These are phyloP conservation scores for Achlya hypogyna DNA, from an alignment of 352 stramenopile species.

Conservation along the genomic window DNA sequence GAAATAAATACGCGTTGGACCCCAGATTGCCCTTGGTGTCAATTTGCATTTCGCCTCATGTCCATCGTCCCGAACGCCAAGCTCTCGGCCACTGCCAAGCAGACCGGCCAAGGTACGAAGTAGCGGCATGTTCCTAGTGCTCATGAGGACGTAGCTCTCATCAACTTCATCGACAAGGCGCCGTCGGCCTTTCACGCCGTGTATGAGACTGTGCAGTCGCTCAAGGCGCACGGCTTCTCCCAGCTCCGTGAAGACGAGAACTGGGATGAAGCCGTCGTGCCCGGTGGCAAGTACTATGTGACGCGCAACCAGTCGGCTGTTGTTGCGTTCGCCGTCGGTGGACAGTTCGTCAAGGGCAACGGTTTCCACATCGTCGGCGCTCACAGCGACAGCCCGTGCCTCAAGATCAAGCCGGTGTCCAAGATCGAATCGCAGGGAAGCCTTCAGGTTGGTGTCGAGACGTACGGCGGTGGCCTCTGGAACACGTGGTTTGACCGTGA, in stretches of 20 bases:
- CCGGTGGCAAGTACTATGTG: slow-evolving; percentile 95
- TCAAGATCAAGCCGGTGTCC: slow-evolving; percentile 93
- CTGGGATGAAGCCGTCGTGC: slow-evolving; percentile 45
- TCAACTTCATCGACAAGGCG: slow-evolving; percentile 91
- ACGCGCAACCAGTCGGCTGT: slow-evolving; percentile 94
- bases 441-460: slow-evolving; percentile 76
- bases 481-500: slow-evolving; percentile 99
- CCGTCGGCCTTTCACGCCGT: slow-evolving; percentile 93
- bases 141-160: slow-evolving; percentile 37
- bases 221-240: slow-evolving; percentile 86
- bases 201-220: slow-evolving; percentile 63
- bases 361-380: slow-evolving; percentile 95
- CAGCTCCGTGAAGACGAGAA: slow-evolving; percentile 83
- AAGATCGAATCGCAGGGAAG: slow-evolving; percentile 82
- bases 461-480: slow-evolving; percentile 90
- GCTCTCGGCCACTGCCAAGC: slow-evolving; percentile 9
- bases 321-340: slow-evolving; percentile 91
- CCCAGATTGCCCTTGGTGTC: neutral
- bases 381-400: slow-evolving; percentile 94
- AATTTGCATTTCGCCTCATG: neutral
- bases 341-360: slow-evolving; percentile 84
- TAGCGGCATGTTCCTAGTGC: neutral
- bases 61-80: slow-evolving; percentile 4
- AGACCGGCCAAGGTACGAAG: slow-evolving; percentile 9
- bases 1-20: neutral